Percentiles rank a stretch among this genome's conserved stretches.
Evolutionary conservation across 73 alveolate species (phyloP).

Genomic region (Symbiodinium natans): DNA sequence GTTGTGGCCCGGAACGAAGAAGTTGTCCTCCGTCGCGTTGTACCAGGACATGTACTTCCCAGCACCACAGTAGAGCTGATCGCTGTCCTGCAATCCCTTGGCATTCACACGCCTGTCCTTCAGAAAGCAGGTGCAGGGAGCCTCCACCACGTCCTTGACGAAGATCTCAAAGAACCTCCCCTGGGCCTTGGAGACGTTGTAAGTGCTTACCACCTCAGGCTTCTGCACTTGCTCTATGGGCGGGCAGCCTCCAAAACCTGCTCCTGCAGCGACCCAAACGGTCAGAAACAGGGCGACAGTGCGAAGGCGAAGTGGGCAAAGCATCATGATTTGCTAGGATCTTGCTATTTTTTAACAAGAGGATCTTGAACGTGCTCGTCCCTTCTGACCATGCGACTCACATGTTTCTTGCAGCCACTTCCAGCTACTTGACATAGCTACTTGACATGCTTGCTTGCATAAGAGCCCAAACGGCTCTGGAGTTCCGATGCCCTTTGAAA

Average conservation of each 20-base stretch:
- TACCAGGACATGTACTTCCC: slow-evolving; percentile 3
- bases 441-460: not conserved
- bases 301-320: not conserved
- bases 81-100: slow-evolving; percentile 3
- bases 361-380: not conserved
- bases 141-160: slow-evolving; percentile 1
- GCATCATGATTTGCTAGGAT: not conserved
- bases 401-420: not conserved
- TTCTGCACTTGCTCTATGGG: slow-evolving; percentile 5
- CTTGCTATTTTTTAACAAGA: not conserved
- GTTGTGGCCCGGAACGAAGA: not conserved
- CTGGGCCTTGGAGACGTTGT: not conserved
- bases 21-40: not conserved
- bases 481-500: not conserved
- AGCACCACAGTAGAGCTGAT: not conserved
- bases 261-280: not conserved
- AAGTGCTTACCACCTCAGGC: not conserved
- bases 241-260: not conserved
- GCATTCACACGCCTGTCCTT: not conserved
- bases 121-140: slow-evolving; percentile 19
- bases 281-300: not conserved
- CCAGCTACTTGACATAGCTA: not conserved
- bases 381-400: not conserved
- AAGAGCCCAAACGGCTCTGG: not conserved
- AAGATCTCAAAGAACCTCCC: not conserved